Percentiles rank a stretch among this genome's conserved stretches.
phyloP scores from a whole-genome alignment of 495 filamentous ascomycete genomes.

The Xylaria sp. region DNA sequence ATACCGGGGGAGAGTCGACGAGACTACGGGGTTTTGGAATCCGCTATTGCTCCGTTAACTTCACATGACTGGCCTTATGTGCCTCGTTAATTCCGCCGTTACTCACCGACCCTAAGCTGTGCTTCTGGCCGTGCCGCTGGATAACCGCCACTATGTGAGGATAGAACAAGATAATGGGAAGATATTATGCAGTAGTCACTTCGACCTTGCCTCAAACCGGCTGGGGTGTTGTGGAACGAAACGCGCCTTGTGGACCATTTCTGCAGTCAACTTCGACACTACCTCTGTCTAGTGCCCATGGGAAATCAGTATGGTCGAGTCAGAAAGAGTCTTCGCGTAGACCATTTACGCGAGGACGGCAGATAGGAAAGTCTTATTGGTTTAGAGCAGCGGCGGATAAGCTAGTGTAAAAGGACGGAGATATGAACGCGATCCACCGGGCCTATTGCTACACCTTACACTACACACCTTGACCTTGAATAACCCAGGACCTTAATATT shows the following conservation, averaged over 20 bases:
- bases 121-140: background rate
- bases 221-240: constrained; percentile 11
- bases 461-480: constrained; percentile 22
- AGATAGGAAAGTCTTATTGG: constrained; percentile 12
- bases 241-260: constrained; percentile 23
- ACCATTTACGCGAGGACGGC: constrained; percentile 7
- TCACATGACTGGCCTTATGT: background rate
- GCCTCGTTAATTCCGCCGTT: background rate
- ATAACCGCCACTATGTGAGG: constrained; percentile 17
- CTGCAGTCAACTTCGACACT: constrained; percentile 15
- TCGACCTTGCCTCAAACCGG: constrained; percentile 5
- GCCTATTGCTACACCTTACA: constrained; percentile 23
- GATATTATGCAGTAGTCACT: constrained; percentile 18
- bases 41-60: background rate
- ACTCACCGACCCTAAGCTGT: constrained; percentile 12
- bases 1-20: background rate
- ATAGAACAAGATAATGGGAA: background rate
- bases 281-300: background rate
- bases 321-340: background rate
- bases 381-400: constrained; percentile 7
- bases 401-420: background rate
- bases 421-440: constrained; percentile 11
- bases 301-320: constrained; percentile 6
- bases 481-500: constrained; percentile 11
- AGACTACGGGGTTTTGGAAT: too few species aligned